Conservation (phyloP, 1,139 yeast species). For the Kodamaea ohmeri region DNA sequence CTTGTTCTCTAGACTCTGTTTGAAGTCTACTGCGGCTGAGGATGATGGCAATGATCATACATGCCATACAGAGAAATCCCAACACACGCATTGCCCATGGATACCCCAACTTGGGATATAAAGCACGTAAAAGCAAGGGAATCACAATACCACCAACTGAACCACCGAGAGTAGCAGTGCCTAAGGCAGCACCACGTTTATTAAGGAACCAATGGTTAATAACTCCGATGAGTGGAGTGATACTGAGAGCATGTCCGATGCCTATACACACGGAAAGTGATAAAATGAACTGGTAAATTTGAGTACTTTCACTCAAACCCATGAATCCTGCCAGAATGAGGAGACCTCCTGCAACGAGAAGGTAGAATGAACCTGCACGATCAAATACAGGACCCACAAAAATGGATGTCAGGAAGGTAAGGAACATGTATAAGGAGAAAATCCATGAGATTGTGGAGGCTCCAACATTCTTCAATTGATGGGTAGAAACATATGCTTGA, state of each 20-base stretch:
- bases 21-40: slow-evolving; percentile 49
- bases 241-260: slow-evolving; percentile 33
- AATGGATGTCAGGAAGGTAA: slow-evolving; percentile 32
- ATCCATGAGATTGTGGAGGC: slow-evolving; percentile 33
- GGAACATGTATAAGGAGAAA: slow-evolving; percentile 34
- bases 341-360: slow-evolving; percentile 26
- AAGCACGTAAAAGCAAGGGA: slow-evolving; percentile 33
- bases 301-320: slow-evolving; percentile 30
- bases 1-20: slow-evolving; percentile 8
- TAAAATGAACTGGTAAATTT: slow-evolving; percentile 35
- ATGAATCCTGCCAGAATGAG: slow-evolving; percentile 33
- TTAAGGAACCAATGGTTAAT: slow-evolving; percentile 39
- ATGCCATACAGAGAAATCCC: slow-evolving; percentile 32
- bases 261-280: slow-evolving; percentile 36
- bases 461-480: slow-evolving; percentile 26
- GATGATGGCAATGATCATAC: slow-evolving; percentile 25
- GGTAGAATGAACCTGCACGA: slow-evolving; percentile 28
- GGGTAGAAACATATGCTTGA: slow-evolving; percentile 33
- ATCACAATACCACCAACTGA: slow-evolving; percentile 38
- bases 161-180: slow-evolving; percentile 40
- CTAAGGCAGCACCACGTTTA: slow-evolving; percentile 36
- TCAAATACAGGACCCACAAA: slow-evolving; percentile 40
- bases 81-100: slow-evolving; percentile 36
- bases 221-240: slow-evolving; percentile 38
- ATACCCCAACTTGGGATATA: slow-evolving; percentile 32